A percentile compares a stretch with the other conserved stretches of the same genome.
These are phyloP conservation scores for Podospora pseudopauciseta DNA, from an alignment of 495 filamentous ascomycete genomes.

Conservation along the genomic window DNA sequence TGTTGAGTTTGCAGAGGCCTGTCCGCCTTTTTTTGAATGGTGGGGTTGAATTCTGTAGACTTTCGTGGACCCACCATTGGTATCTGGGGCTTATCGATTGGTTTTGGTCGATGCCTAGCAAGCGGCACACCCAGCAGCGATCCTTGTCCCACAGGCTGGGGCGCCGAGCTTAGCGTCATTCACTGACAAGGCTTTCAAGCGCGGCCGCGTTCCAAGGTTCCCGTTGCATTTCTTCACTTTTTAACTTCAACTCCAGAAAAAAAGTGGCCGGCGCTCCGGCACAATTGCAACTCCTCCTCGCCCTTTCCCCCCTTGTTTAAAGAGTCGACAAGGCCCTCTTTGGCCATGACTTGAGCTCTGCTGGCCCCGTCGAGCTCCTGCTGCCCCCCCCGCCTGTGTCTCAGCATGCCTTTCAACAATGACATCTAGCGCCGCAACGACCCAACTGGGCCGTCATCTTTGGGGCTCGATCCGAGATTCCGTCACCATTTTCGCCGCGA, in stretches of 20 bases:
- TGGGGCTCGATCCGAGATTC: constrained; percentile 45
- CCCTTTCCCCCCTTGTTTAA: not conserved
- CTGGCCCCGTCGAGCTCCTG: constrained; percentile 10
- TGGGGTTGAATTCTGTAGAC: constrained; percentile 33
- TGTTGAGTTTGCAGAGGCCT: constrained; percentile 12
- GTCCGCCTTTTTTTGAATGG: constrained; percentile 28
- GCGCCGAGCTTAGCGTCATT: constrained; percentile 22
- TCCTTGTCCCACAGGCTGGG: constrained; percentile 12
- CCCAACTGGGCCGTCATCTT: constrained; percentile 45
- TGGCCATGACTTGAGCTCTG: constrained; percentile 25
- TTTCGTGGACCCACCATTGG: constrained; percentile 26
- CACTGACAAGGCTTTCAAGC: constrained; percentile 23
- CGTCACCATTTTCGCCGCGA: constrained; percentile 32
- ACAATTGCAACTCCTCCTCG: not conserved
- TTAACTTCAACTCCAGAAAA: constrained; percentile 2
- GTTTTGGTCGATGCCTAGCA: constrained; percentile 7
- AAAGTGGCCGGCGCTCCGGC: not conserved
- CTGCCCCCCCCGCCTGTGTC: constrained; percentile 7
- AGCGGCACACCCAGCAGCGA: constrained; percentile 3
- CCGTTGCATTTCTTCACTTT: constrained; percentile 11
- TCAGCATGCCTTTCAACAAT: constrained; percentile 43
- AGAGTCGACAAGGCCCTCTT: constrained; percentile 8
- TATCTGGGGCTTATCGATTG: constrained; percentile 39
- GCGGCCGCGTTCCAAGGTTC: constrained; percentile 20
- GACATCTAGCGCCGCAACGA: constrained; percentile 43